A percentile compares a stretch with the other conserved stretches of the same genome.
These are phyloP conservation scores for Neurospora intermedia DNA, from an alignment of 495 filamentous ascomycete species.

Conservation along the genomic window DNA sequence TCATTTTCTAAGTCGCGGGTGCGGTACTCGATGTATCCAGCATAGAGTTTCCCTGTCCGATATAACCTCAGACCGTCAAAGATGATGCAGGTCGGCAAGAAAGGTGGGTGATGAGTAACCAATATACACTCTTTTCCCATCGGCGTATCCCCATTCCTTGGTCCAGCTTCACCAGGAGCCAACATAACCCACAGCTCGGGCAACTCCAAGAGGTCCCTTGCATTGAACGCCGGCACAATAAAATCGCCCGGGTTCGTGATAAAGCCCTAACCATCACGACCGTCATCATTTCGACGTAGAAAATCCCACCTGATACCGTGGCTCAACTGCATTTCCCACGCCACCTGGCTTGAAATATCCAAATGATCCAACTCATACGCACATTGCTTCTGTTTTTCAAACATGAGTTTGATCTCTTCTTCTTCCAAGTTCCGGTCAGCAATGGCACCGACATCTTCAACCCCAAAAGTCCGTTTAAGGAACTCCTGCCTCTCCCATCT, in stretches of 20 bases:
- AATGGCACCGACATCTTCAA: background rate
- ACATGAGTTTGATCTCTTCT: no score
- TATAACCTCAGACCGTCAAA: no score
- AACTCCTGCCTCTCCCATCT: background rate
- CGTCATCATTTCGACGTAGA: no score
- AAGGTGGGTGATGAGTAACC: background rate
- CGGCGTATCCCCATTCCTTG: no score
- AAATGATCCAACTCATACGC: background rate
- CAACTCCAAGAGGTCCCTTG: no score
- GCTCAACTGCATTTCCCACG: background rate
- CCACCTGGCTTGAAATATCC: background rate
- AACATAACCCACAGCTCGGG: no score
- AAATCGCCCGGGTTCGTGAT: no score
- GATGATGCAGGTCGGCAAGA: no score
- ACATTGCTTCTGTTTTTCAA: background rate
- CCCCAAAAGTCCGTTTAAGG: background rate
- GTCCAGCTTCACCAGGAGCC: no score
- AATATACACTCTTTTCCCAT: no score
- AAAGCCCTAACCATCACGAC: no score
- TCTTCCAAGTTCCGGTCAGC: background rate
- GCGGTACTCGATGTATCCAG: background rate
- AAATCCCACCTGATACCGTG: background rate
- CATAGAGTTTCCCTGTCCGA: background rate
- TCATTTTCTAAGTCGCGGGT: background rate
- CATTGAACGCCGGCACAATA: no score